Conservation (phyloP, 2,329 filamentous ascomycete genomes). For the Fusarium miscanthi region DNA sequence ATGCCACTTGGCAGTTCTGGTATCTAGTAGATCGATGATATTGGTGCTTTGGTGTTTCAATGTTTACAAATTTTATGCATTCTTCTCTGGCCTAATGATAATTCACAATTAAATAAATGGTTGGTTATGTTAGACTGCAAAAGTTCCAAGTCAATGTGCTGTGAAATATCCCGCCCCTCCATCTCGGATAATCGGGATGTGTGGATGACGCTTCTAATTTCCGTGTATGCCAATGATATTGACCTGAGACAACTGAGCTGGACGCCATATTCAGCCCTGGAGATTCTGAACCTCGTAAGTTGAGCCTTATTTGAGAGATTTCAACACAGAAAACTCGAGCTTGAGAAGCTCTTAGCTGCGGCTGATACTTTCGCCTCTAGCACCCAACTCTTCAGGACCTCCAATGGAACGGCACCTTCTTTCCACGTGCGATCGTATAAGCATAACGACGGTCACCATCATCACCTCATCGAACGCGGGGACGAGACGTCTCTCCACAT, state of each 20-base stretch:
- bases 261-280: not conserved
- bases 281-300: not conserved
- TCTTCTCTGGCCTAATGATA: not conserved
- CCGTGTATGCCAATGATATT: slow-evolving; percentile 1
- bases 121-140: not conserved
- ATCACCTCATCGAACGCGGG: not conserved
- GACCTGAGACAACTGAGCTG: not conserved
- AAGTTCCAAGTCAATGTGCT: not conserved
- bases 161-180: slow-evolving; percentile 27
- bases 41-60: not conserved
- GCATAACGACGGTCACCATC: not conserved
- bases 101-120: not conserved
- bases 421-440: not conserved
- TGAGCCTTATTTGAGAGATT: not conserved
- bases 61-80: not conserved
- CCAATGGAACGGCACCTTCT: not conserved
- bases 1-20: not conserved
- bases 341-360: not conserved
- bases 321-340: not conserved
- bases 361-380: not conserved
- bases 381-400: not conserved
- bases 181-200: slow-evolving; percentile 9
- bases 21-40: not conserved
- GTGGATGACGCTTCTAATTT: not conserved
- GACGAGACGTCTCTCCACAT: not conserved